phyloP scores from a whole-genome alignment of 192 early-diverging fungal genomes.

The Bifiguratus adelaidae region DNA sequence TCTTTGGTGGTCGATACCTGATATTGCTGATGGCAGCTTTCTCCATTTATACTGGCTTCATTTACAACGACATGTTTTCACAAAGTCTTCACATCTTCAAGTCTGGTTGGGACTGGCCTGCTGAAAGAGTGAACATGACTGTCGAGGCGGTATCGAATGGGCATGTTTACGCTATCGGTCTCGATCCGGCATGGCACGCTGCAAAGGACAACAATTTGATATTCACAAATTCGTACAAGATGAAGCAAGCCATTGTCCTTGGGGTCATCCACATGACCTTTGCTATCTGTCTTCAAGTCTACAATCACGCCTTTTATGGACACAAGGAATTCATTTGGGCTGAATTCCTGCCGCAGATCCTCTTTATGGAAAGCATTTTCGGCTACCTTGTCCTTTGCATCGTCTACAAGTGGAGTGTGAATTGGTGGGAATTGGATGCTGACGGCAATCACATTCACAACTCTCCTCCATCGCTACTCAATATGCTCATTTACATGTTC shows the following conservation, averaged over 20 bases:
- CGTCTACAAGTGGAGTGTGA: slow-evolving; percentile 90
- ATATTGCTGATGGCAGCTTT: slow-evolving; percentile 96
- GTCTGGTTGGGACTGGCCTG: slow-evolving; percentile 71
- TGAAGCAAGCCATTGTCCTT: slow-evolving; percentile 96
- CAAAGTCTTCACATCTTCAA: slow-evolving; percentile 59
- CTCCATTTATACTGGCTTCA: slow-evolving; percentile 92
- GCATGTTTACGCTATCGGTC: slow-evolving; percentile 66
- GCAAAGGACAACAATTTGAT: slow-evolving; percentile 86
- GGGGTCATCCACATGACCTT: slow-evolving; percentile 98
- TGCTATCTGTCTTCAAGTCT: slow-evolving; percentile 81
- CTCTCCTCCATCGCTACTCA: slow-evolving; percentile 87
- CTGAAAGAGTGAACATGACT: slow-evolving; percentile 43
- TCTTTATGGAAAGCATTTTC: slow-evolving; percentile 90
- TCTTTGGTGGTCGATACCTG: slow-evolving; percentile 96
- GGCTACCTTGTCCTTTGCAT: slow-evolving; percentile 91
- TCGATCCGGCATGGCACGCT: slow-evolving; percentile 93
- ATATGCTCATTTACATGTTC: slow-evolving; percentile 99
- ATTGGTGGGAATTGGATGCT: slow-evolving; percentile 74
- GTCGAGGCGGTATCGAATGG: slow-evolving; percentile 52
- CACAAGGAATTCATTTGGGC: slow-evolving; percentile 68
- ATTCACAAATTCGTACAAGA: slow-evolving; percentile 99
- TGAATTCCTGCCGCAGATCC: slow-evolving; percentile 90
- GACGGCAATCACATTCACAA: slow-evolving; percentile 48
- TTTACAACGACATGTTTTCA: slow-evolving; percentile 99
- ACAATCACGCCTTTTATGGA: slow-evolving; percentile 86